These are phyloP conservation scores for Ogataea kodamae DNA, from an alignment of 805 yeast species.

Conservation along the genomic window DNA sequence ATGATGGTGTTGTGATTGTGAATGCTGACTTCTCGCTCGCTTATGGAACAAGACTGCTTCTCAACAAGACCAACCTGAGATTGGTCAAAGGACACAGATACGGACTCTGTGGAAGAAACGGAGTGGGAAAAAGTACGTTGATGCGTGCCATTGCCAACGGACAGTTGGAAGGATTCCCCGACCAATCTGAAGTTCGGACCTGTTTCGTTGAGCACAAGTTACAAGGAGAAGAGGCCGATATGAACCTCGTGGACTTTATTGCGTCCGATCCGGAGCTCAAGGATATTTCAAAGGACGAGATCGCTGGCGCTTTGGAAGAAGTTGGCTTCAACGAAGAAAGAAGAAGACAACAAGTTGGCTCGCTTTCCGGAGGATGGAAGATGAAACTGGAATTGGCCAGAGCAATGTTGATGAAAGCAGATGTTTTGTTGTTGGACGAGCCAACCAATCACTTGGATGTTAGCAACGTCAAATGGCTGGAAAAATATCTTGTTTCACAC, in stretches of 20 bases:
- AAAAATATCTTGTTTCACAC: constrained; percentile 79
- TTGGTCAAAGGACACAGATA: constrained; percentile 92
- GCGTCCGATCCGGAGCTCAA: constrained; percentile 82
- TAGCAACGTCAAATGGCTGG: constrained; percentile 87
- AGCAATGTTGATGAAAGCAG: constrained; percentile 97
- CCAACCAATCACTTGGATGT: constrained; percentile 99
- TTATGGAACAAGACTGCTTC: constrained; percentile 94
- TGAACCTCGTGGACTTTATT: constrained; percentile 84
- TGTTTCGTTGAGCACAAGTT: constrained; percentile 96
- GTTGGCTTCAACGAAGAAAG: constrained; percentile 94
- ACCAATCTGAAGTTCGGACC: constrained; percentile 77
- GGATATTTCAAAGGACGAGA: constrained; percentile 61
- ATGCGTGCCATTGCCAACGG: constrained; percentile 97
- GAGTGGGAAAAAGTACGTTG: constrained; percentile 97
- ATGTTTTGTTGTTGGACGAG: constrained; percentile 89
- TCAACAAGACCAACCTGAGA: constrained; percentile 87
- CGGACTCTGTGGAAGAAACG: constrained; percentile 97
- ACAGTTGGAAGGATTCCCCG: constrained; percentile 96
- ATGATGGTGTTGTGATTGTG: constrained; percentile 87
- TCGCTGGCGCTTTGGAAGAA: constrained; percentile 67
- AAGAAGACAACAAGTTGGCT: constrained; percentile 86
- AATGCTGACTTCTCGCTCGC: constrained; percentile 95
- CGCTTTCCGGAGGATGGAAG: constrained; percentile 98
- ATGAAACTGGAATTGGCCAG: constrained; percentile 98
- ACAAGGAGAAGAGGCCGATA: constrained; percentile 91